Conservation (phyloP, 2,329 filamentous ascomycete species). For the Aspergillus caelatus region DNA sequence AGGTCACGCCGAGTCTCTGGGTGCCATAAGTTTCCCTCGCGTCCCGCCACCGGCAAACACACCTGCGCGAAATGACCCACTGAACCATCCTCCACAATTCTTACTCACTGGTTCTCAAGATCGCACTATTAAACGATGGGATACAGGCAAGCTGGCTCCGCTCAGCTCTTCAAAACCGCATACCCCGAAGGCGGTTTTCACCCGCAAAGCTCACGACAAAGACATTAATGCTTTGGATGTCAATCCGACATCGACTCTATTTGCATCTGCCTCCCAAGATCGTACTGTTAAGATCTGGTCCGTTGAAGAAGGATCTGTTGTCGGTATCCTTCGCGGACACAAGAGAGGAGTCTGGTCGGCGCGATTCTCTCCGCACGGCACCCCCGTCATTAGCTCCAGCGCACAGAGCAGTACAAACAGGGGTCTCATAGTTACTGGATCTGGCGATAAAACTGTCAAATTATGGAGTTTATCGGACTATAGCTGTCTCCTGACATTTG, state of each 20-base stretch:
- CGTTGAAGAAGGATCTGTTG: constrained; percentile 81
- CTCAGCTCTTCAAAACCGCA: constrained; percentile 44
- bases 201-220: constrained; percentile 95
- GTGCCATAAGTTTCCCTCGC: constrained; percentile 82
- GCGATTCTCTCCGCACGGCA: constrained; percentile 79
- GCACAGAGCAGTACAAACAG: constrained; percentile 71
- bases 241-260: constrained; percentile 72
- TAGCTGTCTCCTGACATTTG: constrained; percentile 88
- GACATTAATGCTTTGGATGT: constrained; percentile 96
- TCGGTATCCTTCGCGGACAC: constrained; percentile 89
- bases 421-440: constrained; percentile 84
- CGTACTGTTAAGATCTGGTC: constrained; percentile 98
- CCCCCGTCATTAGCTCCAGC: constrained; percentile 73
- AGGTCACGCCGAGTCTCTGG: constrained; percentile 91
- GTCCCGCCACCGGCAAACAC: constrained; percentile 68
- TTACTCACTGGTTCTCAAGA: constrained; percentile 93
- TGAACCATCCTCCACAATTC: constrained; percentile 79
- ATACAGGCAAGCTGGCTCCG: constrained; percentile 66
- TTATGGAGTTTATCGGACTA: constrained; percentile 94
- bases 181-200: constrained; percentile 67
- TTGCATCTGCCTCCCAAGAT: constrained; percentile 95
- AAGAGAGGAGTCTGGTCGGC: constrained; percentile 96
- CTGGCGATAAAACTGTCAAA: constrained; percentile 94
- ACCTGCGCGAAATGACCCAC: constrained; percentile 70
- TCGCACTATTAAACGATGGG: constrained; percentile 93